phyloP scores from a whole-genome alignment of 768 basidiomycete genomes.

The Rhizopogon roseolus region DNA sequence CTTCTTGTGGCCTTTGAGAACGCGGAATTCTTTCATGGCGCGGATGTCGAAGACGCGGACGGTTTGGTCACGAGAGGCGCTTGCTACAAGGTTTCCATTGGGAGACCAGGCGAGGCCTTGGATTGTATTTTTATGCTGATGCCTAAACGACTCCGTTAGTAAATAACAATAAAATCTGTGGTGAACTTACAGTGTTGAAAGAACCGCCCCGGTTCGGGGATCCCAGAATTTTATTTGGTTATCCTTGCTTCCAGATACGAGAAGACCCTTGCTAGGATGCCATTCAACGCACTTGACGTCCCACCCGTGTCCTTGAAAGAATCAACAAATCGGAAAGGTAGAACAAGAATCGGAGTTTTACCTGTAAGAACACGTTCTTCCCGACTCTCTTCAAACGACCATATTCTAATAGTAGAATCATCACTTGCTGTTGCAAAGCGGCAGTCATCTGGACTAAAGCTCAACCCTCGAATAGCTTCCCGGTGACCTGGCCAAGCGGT shows the following conservation, averaged over 20 bases:
- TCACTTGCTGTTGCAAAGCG: constrained; percentile 95
- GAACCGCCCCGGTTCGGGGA: constrained; percentile 83
- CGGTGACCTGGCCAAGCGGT: constrained; percentile 90
- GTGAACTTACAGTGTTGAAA: constrained; percentile 78
- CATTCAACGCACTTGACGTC: constrained; percentile 98
- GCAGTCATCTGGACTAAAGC: constrained; percentile 88
- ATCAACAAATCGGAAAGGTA: constrained; percentile 8
- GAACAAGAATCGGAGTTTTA: constrained; percentile 14
- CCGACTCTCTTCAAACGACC: constrained; percentile 89
- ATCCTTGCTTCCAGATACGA: constrained; percentile 95
- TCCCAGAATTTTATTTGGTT: constrained; percentile 99
- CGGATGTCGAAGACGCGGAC: constrained; percentile 97
- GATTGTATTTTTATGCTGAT: constrained; percentile 96
- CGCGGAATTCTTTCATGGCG: constrained; percentile 92
- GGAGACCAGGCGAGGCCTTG: constrained; percentile 93
- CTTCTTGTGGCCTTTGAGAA: constrained; percentile 95
- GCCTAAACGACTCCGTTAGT: constrained; percentile 40
- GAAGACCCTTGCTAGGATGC: constrained; percentile 95
- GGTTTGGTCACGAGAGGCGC: constrained; percentile 91
- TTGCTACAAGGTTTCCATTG: constrained; percentile 90
- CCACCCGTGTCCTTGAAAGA: constrained; percentile 87
- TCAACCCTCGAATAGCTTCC: constrained; percentile 91
- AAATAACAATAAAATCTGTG: neutral
- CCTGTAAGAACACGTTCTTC: constrained; percentile 88
- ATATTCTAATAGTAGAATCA: constrained; percentile 90